Conservation (phyloP, 495 filamentous ascomycete species). For the Tuber calosporum region DNA sequence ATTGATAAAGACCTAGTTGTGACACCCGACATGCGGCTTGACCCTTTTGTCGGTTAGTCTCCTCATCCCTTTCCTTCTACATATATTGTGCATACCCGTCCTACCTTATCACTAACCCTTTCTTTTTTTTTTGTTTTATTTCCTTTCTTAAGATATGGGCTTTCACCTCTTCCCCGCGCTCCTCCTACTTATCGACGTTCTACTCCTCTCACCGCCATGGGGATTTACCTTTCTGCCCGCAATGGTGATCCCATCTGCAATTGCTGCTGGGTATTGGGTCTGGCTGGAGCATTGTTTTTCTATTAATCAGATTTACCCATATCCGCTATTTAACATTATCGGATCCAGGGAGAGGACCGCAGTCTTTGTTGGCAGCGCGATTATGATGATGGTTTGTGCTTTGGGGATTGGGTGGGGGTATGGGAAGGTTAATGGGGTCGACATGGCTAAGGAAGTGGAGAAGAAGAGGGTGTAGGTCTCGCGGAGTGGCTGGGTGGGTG, state of each 20-base stretch:
- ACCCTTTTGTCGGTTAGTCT: slow-evolving; percentile 35
- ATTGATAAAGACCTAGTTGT: slow-evolving; percentile 44
- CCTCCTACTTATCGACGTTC: slow-evolving; percentile 61
- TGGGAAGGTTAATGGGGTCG: slow-evolving; percentile 59
- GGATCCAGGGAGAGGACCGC: slow-evolving; percentile 54
- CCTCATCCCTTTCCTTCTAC: background rate
- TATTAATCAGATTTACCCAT: slow-evolving; percentile 55
- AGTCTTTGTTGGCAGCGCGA: slow-evolving; percentile 63
- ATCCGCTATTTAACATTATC: slow-evolving; percentile 68
- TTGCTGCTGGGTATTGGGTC: slow-evolving; percentile 75
- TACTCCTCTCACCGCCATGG: slow-evolving; percentile 77
- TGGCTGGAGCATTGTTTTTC: slow-evolving; percentile 62
- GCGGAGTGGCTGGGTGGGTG: background rate
- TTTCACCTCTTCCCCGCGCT: slow-evolving; percentile 74
- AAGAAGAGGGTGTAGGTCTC: slow-evolving; percentile 27
- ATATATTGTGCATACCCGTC: slow-evolving; percentile 1
- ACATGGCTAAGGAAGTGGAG: slow-evolving; percentile 41
- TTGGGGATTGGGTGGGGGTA: slow-evolving; percentile 60
- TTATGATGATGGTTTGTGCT: slow-evolving; percentile 65
- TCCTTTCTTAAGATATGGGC: slow-evolving; percentile 52
- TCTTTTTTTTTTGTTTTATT: background rate
- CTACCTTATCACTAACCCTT: background rate
- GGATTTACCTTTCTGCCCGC: slow-evolving; percentile 57
- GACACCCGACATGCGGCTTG: slow-evolving; percentile 47
- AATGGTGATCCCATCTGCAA: slow-evolving; percentile 53